A percentile compares a stretch with the other conserved stretches of the same genome.
phyloP scores from a whole-genome alignment of 768 basidiomycete genomes.

The Hysterangium stoloniferum region DNA sequence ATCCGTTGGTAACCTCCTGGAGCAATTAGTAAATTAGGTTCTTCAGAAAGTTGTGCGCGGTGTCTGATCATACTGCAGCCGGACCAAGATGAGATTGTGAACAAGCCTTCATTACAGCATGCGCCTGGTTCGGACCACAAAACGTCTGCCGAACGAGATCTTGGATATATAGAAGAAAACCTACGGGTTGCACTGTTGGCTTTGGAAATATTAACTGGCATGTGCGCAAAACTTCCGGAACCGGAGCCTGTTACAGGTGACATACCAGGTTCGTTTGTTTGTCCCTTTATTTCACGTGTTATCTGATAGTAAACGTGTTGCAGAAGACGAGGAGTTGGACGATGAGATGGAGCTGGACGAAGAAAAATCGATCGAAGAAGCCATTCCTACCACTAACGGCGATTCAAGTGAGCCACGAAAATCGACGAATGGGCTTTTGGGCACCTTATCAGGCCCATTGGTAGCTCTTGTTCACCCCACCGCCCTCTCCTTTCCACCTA shows the following conservation, averaged over 20 bases:
- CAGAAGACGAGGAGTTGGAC: slow-evolving; percentile 28
- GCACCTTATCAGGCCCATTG: slow-evolving; percentile 58
- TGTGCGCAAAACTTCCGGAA: slow-evolving; percentile 84
- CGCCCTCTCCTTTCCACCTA: slow-evolving; percentile 71
- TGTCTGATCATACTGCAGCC: background rate
- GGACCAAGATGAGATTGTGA: slow-evolving; percentile 43
- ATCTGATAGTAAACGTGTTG: slow-evolving; percentile 15
- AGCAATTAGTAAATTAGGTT: slow-evolving; percentile 42
- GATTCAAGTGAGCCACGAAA: background rate
- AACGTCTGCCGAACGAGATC: slow-evolving; percentile 54
- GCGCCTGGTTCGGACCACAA: slow-evolving; percentile 73
- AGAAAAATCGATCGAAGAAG: slow-evolving; percentile 29
- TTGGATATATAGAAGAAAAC: slow-evolving; percentile 64
- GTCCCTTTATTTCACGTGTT: slow-evolving; percentile 14
- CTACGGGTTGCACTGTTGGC: slow-evolving; percentile 72
- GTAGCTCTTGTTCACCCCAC: slow-evolving; percentile 69
- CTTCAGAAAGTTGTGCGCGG: no score
- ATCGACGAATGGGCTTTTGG: slow-evolving; percentile 31
- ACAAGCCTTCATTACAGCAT: slow-evolving; percentile 54
- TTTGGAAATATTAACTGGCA: slow-evolving; percentile 81
- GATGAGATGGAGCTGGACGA: slow-evolving; percentile 37
- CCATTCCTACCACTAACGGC: slow-evolving; percentile 19
- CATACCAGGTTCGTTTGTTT: slow-evolving; percentile 31
- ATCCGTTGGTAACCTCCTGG: slow-evolving; percentile 43
- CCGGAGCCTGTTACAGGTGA: slow-evolving; percentile 39